These are phyloP conservation scores for Vanilla planifolia DNA, from an alignment of 106 monocot genomes.

Conservation along the genomic window DNA sequence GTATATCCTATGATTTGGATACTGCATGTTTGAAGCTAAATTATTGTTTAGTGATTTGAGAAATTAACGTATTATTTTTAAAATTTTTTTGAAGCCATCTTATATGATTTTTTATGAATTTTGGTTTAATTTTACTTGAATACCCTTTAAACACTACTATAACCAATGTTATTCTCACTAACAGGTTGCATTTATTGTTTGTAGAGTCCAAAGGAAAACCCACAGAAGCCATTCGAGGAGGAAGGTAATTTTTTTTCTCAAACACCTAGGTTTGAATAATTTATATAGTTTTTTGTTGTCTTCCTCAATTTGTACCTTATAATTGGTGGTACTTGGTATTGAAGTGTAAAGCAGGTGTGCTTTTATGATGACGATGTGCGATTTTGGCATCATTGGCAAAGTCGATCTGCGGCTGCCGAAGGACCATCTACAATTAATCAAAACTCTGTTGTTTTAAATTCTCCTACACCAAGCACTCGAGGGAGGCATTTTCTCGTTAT, in stretches of 20 bases:
- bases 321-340: constrained; percentile 2
- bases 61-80: no score
- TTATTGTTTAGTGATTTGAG: no score
- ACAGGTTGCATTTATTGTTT: background rate
- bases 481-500: constrained; percentile 99
- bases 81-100: no score
- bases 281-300: constrained; percentile 1
- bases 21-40: no score
- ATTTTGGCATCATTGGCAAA: constrained; percentile 92
- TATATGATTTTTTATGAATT: no score
- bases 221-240: constrained; percentile 90
- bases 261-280: background rate
- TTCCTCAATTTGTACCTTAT: constrained; percentile 2
- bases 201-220: constrained; percentile 83
- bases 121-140: no score
- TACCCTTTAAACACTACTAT: no score
- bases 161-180: no score
- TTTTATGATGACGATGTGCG: constrained; percentile 97
- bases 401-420: constrained; percentile 85
- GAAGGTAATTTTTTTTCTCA: constrained; percentile 48
- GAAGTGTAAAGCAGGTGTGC: constrained; percentile 94
- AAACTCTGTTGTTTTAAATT: constrained; percentile 61
- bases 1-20: no score
- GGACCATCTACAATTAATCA: constrained; percentile 67
- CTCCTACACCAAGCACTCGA: constrained; percentile 82